Percentiles rank a stretch among this genome's conserved stretches.
Conservation (phyloP, 257 asterid species). For the Ehretia macrophylla region DNA sequence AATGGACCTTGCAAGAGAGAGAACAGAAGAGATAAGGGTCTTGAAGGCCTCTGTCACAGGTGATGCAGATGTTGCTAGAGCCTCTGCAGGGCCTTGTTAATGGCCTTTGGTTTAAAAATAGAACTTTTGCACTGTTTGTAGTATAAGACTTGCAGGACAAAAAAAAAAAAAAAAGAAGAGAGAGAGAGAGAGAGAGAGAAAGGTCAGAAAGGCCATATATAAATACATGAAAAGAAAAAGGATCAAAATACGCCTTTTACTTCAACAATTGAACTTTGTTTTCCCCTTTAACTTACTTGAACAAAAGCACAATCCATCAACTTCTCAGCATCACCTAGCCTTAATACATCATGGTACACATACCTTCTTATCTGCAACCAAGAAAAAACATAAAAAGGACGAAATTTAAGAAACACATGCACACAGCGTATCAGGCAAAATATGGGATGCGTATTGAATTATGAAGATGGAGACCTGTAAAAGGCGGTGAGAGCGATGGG, state of each 20-base stretch:
- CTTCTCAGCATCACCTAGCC: conserved; percentile 49
- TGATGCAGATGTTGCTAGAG: conserved; percentile 22
- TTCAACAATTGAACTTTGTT: too few relatives aligned
- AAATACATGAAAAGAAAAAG: too few relatives aligned
- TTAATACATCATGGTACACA: conserved; percentile 65
- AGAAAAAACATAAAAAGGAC: not conserved
- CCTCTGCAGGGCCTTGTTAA: conserved; percentile 17
- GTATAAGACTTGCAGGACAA: conserved; percentile 35
- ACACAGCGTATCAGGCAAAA: too few relatives aligned
- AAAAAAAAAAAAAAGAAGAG: too few relatives aligned
- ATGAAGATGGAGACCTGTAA: conserved; percentile 73
- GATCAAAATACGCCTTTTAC: too few relatives aligned
- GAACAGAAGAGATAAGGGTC: conserved; percentile 40
- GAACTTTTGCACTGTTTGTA: conserved; percentile 32
- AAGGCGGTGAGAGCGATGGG: conserved; percentile 64
- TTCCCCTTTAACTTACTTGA: conserved; percentile 79
- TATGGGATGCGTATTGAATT: too few relatives aligned
- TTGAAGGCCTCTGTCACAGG: conserved; percentile 33
- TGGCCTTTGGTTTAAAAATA: conserved; percentile 29
- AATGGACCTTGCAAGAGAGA: conserved; percentile 78
- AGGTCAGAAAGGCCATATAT: too few relatives aligned
- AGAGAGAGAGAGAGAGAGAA: too few relatives aligned
- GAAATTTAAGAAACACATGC: too few relatives aligned
- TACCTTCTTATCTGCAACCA: conserved; percentile 48
- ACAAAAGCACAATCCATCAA: conserved; percentile 58